Conservation (phyloP, 208 protist species). For the Leishmania braziliensis region DNA sequence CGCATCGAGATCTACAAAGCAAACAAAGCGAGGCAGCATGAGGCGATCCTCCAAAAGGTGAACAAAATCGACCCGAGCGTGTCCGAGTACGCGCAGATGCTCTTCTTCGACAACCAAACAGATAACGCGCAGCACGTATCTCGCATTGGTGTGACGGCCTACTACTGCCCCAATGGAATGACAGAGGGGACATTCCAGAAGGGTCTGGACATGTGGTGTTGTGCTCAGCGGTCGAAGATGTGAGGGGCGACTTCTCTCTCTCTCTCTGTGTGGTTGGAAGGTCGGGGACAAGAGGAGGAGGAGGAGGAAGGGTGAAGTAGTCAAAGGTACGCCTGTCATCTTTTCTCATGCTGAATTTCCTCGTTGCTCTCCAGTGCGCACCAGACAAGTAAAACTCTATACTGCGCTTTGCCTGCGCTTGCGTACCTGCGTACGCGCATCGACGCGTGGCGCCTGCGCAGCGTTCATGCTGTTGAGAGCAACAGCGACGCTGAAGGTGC, state of each 20-base stretch:
- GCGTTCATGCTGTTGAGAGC: neutral
- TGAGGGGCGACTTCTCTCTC: neutral
- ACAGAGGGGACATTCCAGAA: slow-evolving; percentile 63
- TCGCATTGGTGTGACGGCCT: slow-evolving; percentile 71
- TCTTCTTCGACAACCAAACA: slow-evolving; percentile 93
- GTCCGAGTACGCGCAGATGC: slow-evolving; percentile 72
- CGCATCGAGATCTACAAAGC: slow-evolving; percentile 79
- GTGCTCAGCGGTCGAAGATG: slow-evolving; percentile 25
- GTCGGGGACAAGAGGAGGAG: neutral
- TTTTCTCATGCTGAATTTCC: slow-evolving; percentile 6
- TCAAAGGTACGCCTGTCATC: too few relatives aligned
- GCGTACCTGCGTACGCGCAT: neutral
- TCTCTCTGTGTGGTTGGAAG: neutral
- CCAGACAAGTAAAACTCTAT: neutral
- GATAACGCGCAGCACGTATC: slow-evolving; percentile 82
- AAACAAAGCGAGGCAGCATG: slow-evolving; percentile 73
- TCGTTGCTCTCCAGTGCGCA: slow-evolving; percentile 13
- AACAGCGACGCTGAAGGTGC: too few relatives aligned
- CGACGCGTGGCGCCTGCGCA: neutral
- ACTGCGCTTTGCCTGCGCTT: neutral
- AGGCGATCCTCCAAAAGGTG: slow-evolving; percentile 53
- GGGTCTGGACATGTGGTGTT: slow-evolving; percentile 67
- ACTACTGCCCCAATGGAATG: slow-evolving; percentile 82
- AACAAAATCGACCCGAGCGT: slow-evolving; percentile 42
- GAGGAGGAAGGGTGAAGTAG: neutral